A percentile compares a stretch with the other conserved stretches of the same genome.
Conservation (phyloP, 1,284 basidiomycete species). For the Heterobasidion occidentale region DNA sequence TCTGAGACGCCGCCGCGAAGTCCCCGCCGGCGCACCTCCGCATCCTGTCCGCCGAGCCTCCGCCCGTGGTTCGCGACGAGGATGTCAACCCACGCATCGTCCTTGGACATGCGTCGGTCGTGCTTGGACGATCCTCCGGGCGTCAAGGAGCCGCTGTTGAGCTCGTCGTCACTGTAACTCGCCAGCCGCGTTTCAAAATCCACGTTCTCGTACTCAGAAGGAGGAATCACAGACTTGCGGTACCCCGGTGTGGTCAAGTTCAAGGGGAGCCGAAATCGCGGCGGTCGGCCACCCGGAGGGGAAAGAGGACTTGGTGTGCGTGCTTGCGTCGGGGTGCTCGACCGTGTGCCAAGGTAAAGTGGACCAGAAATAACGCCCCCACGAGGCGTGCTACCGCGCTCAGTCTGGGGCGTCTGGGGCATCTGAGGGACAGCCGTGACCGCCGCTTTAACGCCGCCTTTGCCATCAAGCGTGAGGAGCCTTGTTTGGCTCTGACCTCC, state of each 20-base stretch:
- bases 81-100: slow-evolving; percentile 81
- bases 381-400: slow-evolving; percentile 9
- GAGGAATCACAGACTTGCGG: slow-evolving; percentile 40
- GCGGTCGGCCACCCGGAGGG: slow-evolving; percentile 20
- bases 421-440: slow-evolving; percentile 6
- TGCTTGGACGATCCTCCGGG: slow-evolving; percentile 29
- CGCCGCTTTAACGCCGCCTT: slow-evolving; percentile 13
- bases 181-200: slow-evolving; percentile 70
- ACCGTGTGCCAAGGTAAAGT: slow-evolving; percentile 7
- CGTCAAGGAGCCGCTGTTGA: slow-evolving; percentile 19
- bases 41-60: slow-evolving; percentile 55
- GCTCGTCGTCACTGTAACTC: slow-evolving; percentile 57
- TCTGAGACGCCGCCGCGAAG: slow-evolving; percentile 39
- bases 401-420: slow-evolving; percentile 6
- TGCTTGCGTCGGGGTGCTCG: slow-evolving; percentile 9
- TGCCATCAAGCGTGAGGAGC: slow-evolving; percentile 40
- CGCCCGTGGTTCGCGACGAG: slow-evolving; percentile 61
- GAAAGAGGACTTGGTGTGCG: not conserved
- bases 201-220: slow-evolving; percentile 61
- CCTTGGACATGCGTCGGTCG: slow-evolving; percentile 46
- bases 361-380: slow-evolving; percentile 7
- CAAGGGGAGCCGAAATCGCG: slow-evolving; percentile 50
- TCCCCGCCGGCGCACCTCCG: slow-evolving; percentile 27
- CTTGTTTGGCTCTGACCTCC: slow-evolving; percentile 49
- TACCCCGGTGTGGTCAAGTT: slow-evolving; percentile 43